These are phyloP conservation scores for Hysterangium stoloniferum DNA, from an alignment of 768 basidiomycete genomes.

Conservation along the genomic window DNA sequence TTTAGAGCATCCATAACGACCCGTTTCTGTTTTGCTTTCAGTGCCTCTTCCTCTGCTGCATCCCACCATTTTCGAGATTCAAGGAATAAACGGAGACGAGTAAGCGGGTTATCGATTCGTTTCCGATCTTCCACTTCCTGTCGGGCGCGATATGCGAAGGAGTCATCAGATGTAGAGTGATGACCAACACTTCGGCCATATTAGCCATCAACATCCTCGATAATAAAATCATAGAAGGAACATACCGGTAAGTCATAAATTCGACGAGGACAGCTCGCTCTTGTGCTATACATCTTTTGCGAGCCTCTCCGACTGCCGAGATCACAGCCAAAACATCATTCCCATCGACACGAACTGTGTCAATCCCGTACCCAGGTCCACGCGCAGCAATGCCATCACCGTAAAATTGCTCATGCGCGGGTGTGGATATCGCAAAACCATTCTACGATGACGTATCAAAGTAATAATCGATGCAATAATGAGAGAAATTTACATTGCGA, in stretches of 20 bases:
- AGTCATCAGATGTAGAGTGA: conserved; percentile 93
- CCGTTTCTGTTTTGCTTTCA: conserved; percentile 59
- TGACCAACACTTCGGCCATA: conserved; percentile 64
- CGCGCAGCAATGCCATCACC: conserved; percentile 91
- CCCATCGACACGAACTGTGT: conserved; percentile 88
- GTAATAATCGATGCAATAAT: conserved; percentile 13
- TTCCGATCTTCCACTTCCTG: conserved; percentile 90
- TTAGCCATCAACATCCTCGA: background rate
- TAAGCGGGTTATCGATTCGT: conserved; percentile 83
- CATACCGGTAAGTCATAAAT: conserved; percentile 84
- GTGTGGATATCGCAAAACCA: conserved; percentile 93
- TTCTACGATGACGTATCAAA: conserved; percentile 35
- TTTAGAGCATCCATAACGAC: conserved; percentile 76
- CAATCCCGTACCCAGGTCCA: conserved; percentile 87
- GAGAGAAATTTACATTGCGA: conserved; percentile 34
- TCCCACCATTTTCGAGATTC: conserved; percentile 84
- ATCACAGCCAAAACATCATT: conserved; percentile 87
- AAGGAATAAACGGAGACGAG: conserved; percentile 78
- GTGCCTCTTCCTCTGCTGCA: conserved; percentile 58
- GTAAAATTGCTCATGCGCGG: conserved; percentile 78
- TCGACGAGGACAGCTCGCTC: conserved; percentile 80
- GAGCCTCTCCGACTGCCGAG: conserved; percentile 61
- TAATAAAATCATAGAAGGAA: conserved; percentile 7
- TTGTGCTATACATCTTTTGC: conserved; percentile 63
- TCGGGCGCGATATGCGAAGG: conserved; percentile 84